phyloP scores from a whole-genome alignment of 495 filamentous ascomycete species.

The Annulohypoxylon nitens region DNA sequence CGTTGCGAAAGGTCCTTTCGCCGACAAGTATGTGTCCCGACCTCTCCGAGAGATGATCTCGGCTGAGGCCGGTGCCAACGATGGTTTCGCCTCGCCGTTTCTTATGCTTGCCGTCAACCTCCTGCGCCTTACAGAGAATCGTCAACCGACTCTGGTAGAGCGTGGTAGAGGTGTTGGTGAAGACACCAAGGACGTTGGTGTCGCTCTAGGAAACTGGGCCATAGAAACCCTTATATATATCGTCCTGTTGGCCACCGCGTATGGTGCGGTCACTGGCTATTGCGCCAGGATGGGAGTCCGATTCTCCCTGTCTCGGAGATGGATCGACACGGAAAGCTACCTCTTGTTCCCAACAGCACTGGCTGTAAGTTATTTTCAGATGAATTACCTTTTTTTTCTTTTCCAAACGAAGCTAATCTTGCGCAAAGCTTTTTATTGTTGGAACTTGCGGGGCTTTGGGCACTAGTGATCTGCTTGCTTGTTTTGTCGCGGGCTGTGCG shows the following conservation, averaged over 20 bases:
- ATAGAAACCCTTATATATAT: slow-evolving; percentile 85
- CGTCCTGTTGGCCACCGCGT: slow-evolving; percentile 77
- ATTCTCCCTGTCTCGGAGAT: slow-evolving; percentile 69
- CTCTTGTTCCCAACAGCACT: slow-evolving; percentile 87
- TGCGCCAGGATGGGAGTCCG: slow-evolving; percentile 73
- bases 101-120: slow-evolving; percentile 68
- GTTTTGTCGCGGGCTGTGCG: slow-evolving; percentile 88
- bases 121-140: slow-evolving; percentile 64
- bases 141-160: slow-evolving; percentile 57
- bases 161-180: slow-evolving; percentile 66
- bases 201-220: slow-evolving; percentile 82
- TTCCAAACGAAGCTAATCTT: slow-evolving; percentile 4
- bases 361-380: slow-evolving; percentile 65
- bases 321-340: slow-evolving; percentile 88
- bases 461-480: slow-evolving; percentile 90
- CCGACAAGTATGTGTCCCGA: slow-evolving; percentile 70
- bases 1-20: slow-evolving; percentile 72
- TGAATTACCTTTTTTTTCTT: neutral
- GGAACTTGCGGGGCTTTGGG: slow-evolving; percentile 87
- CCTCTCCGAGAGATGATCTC: slow-evolving; percentile 73
- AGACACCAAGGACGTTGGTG: slow-evolving; percentile 66
- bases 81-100: slow-evolving; percentile 72
- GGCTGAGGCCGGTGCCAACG: slow-evolving; percentile 71
- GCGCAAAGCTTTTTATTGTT: slow-evolving; percentile 70
- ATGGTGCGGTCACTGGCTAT: slow-evolving; percentile 77